phyloP scores from a whole-genome alignment of 164 flowering plant genomes.

The Vitis vinifera region DNA sequence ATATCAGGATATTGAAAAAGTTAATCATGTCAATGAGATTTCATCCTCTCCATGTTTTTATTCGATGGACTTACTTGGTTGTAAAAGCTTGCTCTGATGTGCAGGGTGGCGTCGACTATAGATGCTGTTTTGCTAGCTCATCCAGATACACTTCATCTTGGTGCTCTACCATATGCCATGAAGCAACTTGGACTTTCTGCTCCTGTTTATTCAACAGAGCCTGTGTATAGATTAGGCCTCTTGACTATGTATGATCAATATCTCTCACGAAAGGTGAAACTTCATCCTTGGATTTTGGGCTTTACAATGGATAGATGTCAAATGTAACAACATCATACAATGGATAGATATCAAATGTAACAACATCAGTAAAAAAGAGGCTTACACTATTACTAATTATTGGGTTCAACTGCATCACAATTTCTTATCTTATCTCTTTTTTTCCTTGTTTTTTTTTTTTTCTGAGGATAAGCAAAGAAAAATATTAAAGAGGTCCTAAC shows the following conservation, averaged over 20 bases:
- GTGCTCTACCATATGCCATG: slow-evolving; percentile 93
- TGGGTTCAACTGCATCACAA: too few species aligned
- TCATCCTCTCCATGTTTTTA: background rate
- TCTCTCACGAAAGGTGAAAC: slow-evolving; percentile 73
- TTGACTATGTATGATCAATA: slow-evolving; percentile 95
- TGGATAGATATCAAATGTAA: background rate
- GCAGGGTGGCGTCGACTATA: slow-evolving; percentile 74
- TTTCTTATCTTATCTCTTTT: too few species aligned
- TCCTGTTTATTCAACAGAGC: slow-evolving; percentile 87
- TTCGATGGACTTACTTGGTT: background rate
- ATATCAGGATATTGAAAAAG: too few species aligned
- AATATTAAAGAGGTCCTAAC: too few species aligned
- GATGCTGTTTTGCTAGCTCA: slow-evolving; percentile 91
- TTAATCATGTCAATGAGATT: background rate
- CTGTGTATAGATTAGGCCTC: slow-evolving; percentile 83
- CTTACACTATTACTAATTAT: too few species aligned
- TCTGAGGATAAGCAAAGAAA: too few species aligned
- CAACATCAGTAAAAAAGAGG: too few species aligned
- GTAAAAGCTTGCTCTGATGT: background rate
- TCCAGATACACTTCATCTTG: slow-evolving; percentile 88
- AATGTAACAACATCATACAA: background rate
- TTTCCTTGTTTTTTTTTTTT: too few species aligned
- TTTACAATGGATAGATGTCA: background rate
- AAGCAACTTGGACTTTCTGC: slow-evolving; percentile 85
- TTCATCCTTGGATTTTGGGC: background rate